These are phyloP conservation scores for Phialophora chinensis DNA, from an alignment of 2,329 filamentous ascomycete species.

Conservation along the genomic window DNA sequence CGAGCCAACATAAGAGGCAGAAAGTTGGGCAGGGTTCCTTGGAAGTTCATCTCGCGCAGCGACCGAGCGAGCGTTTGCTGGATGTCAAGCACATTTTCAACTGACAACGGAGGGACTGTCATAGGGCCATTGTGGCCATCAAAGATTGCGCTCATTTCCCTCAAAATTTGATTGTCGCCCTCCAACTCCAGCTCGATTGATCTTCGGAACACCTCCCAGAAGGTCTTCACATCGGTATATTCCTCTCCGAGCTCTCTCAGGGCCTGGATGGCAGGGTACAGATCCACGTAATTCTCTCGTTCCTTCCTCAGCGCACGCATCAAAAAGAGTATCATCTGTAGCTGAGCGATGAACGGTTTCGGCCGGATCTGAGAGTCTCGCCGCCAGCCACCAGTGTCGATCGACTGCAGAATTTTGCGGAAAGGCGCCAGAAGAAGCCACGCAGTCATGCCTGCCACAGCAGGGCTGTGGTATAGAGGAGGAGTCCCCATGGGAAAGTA, in stretches of 20 bases:
- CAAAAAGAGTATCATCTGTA: conserved; percentile 60
- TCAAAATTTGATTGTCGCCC: conserved; percentile 50
- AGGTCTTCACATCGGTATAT: conserved; percentile 60
- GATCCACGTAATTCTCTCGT: conserved; percentile 48
- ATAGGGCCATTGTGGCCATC: conserved; percentile 46
- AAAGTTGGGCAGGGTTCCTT: conserved; percentile 52
- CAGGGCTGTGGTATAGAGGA: conserved; percentile 52
- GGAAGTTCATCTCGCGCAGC: conserved; percentile 18
- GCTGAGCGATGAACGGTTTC: conserved; percentile 57
- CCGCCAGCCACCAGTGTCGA: conserved; percentile 55
- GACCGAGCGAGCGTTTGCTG: conserved; percentile 42
- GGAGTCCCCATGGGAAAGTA: conserved; percentile 59
- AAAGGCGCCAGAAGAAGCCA: conserved; percentile 67
- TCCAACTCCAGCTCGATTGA: conserved; percentile 60
- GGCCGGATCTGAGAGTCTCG: conserved; percentile 54
- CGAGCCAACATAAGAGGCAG: conserved; percentile 63
- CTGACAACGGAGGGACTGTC: conserved; percentile 44
- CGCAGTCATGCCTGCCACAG: conserved; percentile 62
- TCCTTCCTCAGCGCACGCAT: conserved; percentile 54
- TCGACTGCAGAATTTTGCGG: conserved; percentile 60
- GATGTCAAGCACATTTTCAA: conserved; percentile 47
- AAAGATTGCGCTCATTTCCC: conserved; percentile 53
- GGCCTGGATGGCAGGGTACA: conserved; percentile 49
- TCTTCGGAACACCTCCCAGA: conserved; percentile 61
- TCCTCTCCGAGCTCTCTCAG: conserved; percentile 51